These are phyloP conservation scores for Quercus lobata DNA, from an alignment of 331 rosid species.

Conservation along the genomic window DNA sequence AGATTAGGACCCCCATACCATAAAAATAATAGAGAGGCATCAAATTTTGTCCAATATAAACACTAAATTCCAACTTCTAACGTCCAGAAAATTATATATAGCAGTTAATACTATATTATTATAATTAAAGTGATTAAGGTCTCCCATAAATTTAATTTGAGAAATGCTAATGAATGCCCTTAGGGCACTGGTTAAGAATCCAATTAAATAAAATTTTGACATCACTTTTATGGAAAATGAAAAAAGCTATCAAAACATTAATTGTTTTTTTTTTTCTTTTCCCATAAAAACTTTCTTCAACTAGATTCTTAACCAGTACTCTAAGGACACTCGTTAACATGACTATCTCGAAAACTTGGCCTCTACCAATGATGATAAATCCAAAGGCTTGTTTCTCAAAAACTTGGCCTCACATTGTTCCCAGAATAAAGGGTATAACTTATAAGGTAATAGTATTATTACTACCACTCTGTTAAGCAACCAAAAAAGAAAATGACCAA, in stretches of 20 bases:
- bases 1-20: slow-evolving; percentile 2
- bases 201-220: too few relatives aligned
- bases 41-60: slow-evolving; percentile 15
- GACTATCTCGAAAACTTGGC: too few relatives aligned
- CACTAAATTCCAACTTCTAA: background rate
- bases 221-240: too few relatives aligned
- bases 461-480: background rate
- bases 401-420: slow-evolving; percentile 39
- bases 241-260: too few relatives aligned
- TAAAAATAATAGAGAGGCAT: slow-evolving; percentile 22
- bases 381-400: background rate
- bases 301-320: accelerated
- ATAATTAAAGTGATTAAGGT: background rate
- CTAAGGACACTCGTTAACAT: too few relatives aligned
- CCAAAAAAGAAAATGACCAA: background rate
- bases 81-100: background rate
- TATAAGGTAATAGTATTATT: background rate
- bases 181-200: accelerated
- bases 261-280: too few relatives aligned
- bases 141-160: background rate
- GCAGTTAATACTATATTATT: background rate
- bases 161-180: too few relatives aligned
- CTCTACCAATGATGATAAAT: too few relatives aligned
- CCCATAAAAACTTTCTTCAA: too few relatives aligned
- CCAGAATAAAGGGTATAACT: slow-evolving; percentile 21